Base-by-base conservation (phyloP, 176 grass and related monocot species). In the Triticum urartu region DNA sequence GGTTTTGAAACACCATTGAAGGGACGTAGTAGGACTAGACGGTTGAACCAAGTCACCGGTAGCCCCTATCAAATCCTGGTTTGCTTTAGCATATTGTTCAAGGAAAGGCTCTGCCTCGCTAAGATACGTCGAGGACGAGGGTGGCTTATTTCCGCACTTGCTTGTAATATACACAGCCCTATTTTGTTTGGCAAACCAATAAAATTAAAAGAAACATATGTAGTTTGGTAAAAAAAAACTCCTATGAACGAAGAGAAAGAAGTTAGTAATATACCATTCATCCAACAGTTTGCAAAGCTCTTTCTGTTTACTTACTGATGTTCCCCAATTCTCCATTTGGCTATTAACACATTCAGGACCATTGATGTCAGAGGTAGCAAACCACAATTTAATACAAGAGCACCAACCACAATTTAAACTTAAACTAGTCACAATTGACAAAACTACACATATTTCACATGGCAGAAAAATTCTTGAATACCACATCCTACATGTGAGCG, bases 91-190 rank as follows among this genome's bases (percentile, higher is more conserved):
- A 47, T 98, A 95, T 64, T 85, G 87, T 87, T 98, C 95, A 80
- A 98, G 88, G 86, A 98, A 98, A 85, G 91, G 95, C 78, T 98
- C 95, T 47, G 95, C 95, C 83, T 98, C 93, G 89, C 78, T 91
- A 68, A 98, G 93, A 79, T 95, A 98, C 20, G 45, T 94, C 15
- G 86, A 90, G 35, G 89, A 87, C 64, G 81, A 94, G 4, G 91
- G 90, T 62, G 83, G 81, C 71, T 92, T 92, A 65, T 83, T 89
- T 65, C 78, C 91, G 71, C 79, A 98, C 78, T 95, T 98, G 38
- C 88, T 91, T 80, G 86, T 91, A 64, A 98, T 94, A 78, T 91
- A 95, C 45, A 74, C 81, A 83, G 88, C 93, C 95, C 95, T 98
- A 73, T 8, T 84, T 89, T n/a, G 36, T 50, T 50, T 50, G 47